Conservation (phyloP, 225 moss, liverwort and hornwort genomes). For the Straminergon stramineum region DNA sequence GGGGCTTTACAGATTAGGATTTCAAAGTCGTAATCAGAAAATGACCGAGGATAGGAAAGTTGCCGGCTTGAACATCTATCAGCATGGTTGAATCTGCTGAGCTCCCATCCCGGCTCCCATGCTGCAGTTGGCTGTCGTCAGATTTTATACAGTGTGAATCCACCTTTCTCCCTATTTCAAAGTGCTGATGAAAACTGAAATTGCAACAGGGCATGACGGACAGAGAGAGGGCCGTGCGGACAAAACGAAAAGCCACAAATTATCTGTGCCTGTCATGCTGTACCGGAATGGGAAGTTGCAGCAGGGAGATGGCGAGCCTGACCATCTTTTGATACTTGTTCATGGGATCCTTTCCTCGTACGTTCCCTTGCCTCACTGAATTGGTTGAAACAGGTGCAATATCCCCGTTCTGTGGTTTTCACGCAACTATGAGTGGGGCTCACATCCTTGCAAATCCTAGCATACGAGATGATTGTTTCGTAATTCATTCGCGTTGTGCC, state of each 20-base stretch:
- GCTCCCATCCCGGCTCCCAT: neutral
- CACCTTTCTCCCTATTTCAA: neutral
- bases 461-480: neutral
- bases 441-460: neutral
- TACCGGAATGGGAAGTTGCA: constrained; percentile 1
- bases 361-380: neutral
- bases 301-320: constrained; percentile 37
- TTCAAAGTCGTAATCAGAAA: neutral
- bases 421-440: neutral
- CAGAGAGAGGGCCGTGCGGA: neutral
- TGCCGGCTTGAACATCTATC: neutral
- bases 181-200: neutral
- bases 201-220: constrained; percentile 18
- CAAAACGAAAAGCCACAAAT: neutral
- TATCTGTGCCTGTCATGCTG: constrained; percentile 15
- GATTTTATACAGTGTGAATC: neutral
- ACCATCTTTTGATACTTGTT: constrained; percentile 93
- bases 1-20: neutral
- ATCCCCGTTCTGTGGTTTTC: neutral
- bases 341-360: constrained; percentile 91
- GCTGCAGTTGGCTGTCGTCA: neutral
- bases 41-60: neutral
- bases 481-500: neutral
- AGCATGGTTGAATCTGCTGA: neutral
- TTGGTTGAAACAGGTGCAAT: neutral